phyloP scores from a whole-genome alignment of 176 grass and related monocot genomes.

The Aegilops umbellulata region DNA sequence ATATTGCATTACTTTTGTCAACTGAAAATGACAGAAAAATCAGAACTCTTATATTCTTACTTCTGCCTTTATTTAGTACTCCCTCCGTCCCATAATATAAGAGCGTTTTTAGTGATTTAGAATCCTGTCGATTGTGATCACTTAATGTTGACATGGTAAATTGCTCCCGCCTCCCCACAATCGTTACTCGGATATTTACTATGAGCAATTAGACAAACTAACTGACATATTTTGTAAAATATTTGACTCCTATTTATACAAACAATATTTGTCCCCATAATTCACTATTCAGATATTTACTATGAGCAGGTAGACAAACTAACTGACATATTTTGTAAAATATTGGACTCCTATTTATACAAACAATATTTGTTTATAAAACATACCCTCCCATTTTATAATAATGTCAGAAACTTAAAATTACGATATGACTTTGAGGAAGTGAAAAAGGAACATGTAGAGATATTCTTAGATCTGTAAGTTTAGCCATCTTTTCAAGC shows the following conservation, averaged over 20 bases:
- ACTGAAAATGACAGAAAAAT: constrained; percentile 33
- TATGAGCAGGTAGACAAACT: neutral
- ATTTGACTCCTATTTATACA: no score
- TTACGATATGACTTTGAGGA: neutral
- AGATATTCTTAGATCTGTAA: constrained; percentile 6
- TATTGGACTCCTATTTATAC: no score
- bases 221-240: no score
- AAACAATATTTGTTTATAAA: neutral
- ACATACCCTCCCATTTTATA: neutral
- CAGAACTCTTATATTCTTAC: neutral
- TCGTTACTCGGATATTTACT: neutral
- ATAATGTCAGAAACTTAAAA: neutral
- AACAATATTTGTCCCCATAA: neutral
- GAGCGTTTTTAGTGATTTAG: neutral
- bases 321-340: no score
- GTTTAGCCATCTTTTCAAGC: neutral
- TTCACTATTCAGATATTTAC: no score
- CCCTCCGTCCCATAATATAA: no score
- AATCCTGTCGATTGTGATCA: constrained; percentile 12
- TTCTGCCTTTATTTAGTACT: neutral
- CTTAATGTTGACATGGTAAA: neutral
- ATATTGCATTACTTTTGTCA: constrained; percentile 18
- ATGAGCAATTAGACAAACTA: neutral
- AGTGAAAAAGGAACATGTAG: neutral
- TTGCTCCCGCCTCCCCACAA: neutral